Evolutionary conservation across 1,139 yeast genomes (phyloP).

Genomic region (Yamadazyma diospyri): DNA sequence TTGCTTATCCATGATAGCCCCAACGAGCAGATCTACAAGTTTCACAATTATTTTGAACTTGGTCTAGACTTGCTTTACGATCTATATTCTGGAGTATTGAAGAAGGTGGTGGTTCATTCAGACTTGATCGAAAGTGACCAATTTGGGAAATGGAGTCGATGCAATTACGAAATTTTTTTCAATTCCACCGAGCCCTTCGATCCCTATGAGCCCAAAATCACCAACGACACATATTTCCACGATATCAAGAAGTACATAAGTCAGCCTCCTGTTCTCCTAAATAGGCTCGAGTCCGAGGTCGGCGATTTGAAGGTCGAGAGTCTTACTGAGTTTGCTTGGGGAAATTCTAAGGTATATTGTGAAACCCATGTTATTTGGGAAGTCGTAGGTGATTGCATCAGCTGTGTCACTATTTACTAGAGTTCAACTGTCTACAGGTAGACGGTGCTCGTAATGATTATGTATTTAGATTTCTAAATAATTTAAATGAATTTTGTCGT

Average conservation of each 20-base stretch:
- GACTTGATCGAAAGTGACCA: slow-evolving; percentile 44
- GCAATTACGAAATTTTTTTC: slow-evolving; percentile 33
- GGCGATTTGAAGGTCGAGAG: slow-evolving; percentile 34
- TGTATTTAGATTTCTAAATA: slow-evolving; percentile 1
- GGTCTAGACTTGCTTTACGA: slow-evolving; percentile 56
- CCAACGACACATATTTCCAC: slow-evolving; percentile 31
- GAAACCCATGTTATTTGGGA: slow-evolving; percentile 49
- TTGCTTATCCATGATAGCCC: slow-evolving; percentile 33
- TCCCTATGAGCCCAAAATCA: slow-evolving; percentile 15
- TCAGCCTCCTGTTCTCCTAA: slow-evolving; percentile 39
- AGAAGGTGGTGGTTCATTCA: slow-evolving; percentile 38
- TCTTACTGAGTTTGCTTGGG: slow-evolving; percentile 36
- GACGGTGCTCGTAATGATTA: too few species aligned
- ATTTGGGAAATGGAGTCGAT: slow-evolving; percentile 49
- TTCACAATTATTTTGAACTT: slow-evolving; percentile 52
- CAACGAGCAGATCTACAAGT: slow-evolving; percentile 25
- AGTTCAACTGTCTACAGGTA: too few species aligned
- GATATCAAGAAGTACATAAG: slow-evolving; percentile 19
- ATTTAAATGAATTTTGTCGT: slow-evolving; percentile 19
- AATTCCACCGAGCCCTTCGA: slow-evolving; percentile 11
- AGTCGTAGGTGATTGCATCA: slow-evolving; percentile 27
- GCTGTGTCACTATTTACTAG: slow-evolving; percentile 14
- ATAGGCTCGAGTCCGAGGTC: slow-evolving; percentile 48
- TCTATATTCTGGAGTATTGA: slow-evolving; percentile 30
- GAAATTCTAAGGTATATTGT: slow-evolving; percentile 50